Percentiles rank a stretch among this genome's conserved stretches.
Evolutionary conservation across 1,284 basidiomycete genomes (phyloP).

Genomic region (Phenoliferia sp.): DNA sequence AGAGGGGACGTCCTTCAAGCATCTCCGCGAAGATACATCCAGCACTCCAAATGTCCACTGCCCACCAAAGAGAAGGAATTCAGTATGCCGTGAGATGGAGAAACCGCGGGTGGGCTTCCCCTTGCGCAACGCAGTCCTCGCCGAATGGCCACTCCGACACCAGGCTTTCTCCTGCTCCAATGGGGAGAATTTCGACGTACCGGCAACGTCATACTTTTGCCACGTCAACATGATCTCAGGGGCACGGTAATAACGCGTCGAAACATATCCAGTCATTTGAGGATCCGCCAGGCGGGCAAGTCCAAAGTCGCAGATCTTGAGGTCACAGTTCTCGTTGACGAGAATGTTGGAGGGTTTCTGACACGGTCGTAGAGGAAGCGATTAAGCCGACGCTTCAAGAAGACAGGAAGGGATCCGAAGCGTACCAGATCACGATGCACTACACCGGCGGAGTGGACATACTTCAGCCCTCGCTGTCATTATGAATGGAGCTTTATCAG

Average conservation of each 20-base stretch:
- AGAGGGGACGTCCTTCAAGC: constrained; percentile 96
- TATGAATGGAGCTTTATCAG: too few species aligned
- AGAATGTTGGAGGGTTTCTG: constrained; percentile 99
- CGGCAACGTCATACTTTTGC: constrained; percentile 99
- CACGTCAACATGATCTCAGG: constrained; percentile 99
- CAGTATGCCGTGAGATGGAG: too few species aligned
- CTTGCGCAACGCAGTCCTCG: too few species aligned
- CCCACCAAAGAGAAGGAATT: too few species aligned
- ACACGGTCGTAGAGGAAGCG: neutral
- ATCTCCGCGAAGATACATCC: constrained; percentile 99
- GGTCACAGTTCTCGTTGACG: constrained; percentile 98
- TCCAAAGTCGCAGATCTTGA: constrained; percentile 99
- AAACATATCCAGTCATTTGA: constrained; percentile 99
- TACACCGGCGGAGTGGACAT: constrained; percentile 98
- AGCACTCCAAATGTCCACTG: constrained; percentile 96
- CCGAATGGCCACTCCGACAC: too few species aligned
- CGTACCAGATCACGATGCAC: constrained; percentile 91
- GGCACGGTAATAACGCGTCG: constrained; percentile 96
- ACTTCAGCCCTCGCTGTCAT: constrained; percentile 89
- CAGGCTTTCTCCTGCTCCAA: too few species aligned
- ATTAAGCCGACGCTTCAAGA: neutral
- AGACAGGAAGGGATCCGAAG: too few species aligned
- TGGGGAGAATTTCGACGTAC: constrained; percentile 42
- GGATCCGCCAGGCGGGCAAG: constrained; percentile 89
- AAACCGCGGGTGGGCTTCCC: too few species aligned